These are phyloP conservation scores for Globisporangium irregulare DNA, from an alignment of 352 stramenopile genomes.

Conservation along the genomic window DNA sequence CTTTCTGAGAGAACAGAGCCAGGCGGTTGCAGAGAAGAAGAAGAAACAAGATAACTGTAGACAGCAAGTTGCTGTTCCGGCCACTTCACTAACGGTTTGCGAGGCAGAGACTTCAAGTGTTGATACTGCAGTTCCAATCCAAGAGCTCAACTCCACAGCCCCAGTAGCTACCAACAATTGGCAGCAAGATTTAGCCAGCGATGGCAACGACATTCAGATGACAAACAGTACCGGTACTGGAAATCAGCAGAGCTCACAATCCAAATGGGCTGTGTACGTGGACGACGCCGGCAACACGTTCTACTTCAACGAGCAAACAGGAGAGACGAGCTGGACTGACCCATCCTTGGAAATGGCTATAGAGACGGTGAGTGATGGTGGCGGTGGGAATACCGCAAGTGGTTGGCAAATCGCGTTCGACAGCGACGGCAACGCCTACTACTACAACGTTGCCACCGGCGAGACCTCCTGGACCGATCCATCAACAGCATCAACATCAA, in stretches of 20 bases:
- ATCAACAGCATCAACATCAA: neutral
- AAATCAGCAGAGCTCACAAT: neutral
- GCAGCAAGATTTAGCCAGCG: no score
- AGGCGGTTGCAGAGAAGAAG: slow-evolving; percentile 22
- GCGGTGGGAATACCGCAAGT: neutral
- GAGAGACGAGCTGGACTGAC: slow-evolving; percentile 32
- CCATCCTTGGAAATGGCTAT: slow-evolving; percentile 7
- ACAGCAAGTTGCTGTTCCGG: neutral
- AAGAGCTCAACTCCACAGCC: neutral
- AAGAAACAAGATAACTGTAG: slow-evolving; percentile 3
- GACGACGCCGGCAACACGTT: slow-evolving; percentile 35
- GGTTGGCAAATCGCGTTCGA: slow-evolving; percentile 16
- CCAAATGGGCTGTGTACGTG: slow-evolving; percentile 26
- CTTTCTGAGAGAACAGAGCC: slow-evolving; percentile 55
- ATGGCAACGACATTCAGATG: neutral
- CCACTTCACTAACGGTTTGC: neutral
- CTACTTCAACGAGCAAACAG: slow-evolving; percentile 36
- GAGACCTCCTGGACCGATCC: slow-evolving; percentile 34
- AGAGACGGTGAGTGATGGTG: neutral
- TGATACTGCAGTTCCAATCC: neutral
- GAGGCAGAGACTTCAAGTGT: neutral
- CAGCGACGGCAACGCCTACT: slow-evolving; percentile 30
- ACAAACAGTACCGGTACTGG: neutral
- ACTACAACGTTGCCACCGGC: slow-evolving; percentile 36
- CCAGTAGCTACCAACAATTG: neutral